Base-by-base conservation (phyloP, 2,329 filamentous ascomycete genomes). In the Fusarium sp. region DNA sequence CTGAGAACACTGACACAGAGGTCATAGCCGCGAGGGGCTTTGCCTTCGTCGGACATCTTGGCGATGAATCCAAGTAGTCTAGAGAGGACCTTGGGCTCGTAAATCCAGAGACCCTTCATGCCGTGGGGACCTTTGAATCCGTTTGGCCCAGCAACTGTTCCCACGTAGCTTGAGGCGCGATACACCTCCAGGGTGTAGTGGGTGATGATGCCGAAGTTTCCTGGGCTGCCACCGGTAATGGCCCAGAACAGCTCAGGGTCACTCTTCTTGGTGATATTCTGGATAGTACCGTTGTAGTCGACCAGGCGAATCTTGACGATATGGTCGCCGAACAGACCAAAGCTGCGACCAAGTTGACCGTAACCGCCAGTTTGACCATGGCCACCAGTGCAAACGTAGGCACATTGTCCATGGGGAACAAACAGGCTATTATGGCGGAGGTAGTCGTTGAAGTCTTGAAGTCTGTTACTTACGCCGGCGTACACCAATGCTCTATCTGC, bases 161-260 rank as follows among this genome's bases (percentile, higher is more conserved):
- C 81, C 40, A 74, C 68, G 5, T 82, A 81, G 8, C 80, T 82
- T 19, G 73, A 65, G 54, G 65, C 68, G 2, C 65, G 62, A 22
- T 82, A 80, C 20, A 80, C 80, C 60, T 82, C 78, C 27, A 83
- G 74, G 0, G 84, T 88, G 74, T 68, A 73, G 86, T 81, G 87
- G 1, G 82, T 80, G 5, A 89, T 81, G 5, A 89, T 80, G 2
- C 84, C 87, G 49, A 87, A 85, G 33, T 84, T 88, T 2, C 85
- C 86, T 0, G 83, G 85, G 4, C 87, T 87, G 4, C 87, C 86
- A 4, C 87, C 86, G 9, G 82, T 79, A 4, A 88, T 78, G 3
- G 86, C 87, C 79, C 85, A 89, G 75, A 87, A 89, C 1, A 89
- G 78, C 39, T 90, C 87, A 0, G 81, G 68, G 52, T 89, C 81